phyloP scores from a whole-genome alignment of 345 rosid species.

The Linum usitatissimum region DNA sequence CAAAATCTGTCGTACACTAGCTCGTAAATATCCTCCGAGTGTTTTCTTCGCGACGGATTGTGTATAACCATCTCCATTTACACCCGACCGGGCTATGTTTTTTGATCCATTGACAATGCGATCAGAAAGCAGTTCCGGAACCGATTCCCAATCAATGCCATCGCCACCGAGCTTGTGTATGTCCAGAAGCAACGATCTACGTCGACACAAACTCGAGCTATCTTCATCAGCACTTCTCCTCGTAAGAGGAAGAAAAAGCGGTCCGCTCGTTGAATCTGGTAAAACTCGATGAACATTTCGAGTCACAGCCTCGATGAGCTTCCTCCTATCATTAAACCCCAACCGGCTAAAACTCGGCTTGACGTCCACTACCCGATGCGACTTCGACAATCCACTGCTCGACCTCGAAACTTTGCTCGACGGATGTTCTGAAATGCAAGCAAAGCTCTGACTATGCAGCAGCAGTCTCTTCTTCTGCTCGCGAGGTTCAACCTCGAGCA shows the following conservation, averaged over 20 bases:
- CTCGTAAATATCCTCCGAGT: slow-evolving; percentile 37
- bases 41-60: slow-evolving; percentile 28
- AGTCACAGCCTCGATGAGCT: slow-evolving; percentile 53
- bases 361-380: slow-evolving; percentile 22
- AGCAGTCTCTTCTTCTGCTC: slow-evolving; percentile 19
- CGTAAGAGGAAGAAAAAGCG: slow-evolving; percentile 41
- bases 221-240: slow-evolving; percentile 30
- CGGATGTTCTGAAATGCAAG: slow-evolving; percentile 22
- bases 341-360: slow-evolving; percentile 46
- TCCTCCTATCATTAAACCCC: slow-evolving; percentile 57
- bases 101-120: slow-evolving; percentile 34
- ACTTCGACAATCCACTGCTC: slow-evolving; percentile 24
- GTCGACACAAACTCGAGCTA: slow-evolving; percentile 34
- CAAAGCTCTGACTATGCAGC: slow-evolving; percentile 33
- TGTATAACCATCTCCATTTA: slow-evolving; percentile 23
- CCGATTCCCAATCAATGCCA: slow-evolving; percentile 29
- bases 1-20: slow-evolving; percentile 44
- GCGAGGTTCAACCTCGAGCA: slow-evolving; percentile 68
- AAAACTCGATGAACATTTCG: slow-evolving; percentile 32
- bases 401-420: slow-evolving; percentile 30
- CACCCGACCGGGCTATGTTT: slow-evolving; percentile 26
- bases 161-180: slow-evolving; percentile 35
- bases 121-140: slow-evolving; percentile 24
- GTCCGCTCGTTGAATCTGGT: slow-evolving; percentile 32
- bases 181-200: slow-evolving; percentile 51